A percentile compares a stretch with the other conserved stretches of the same genome.
Conservation (phyloP, 1,284 basidiomycete species). For the Marasmius oreades region DNA sequence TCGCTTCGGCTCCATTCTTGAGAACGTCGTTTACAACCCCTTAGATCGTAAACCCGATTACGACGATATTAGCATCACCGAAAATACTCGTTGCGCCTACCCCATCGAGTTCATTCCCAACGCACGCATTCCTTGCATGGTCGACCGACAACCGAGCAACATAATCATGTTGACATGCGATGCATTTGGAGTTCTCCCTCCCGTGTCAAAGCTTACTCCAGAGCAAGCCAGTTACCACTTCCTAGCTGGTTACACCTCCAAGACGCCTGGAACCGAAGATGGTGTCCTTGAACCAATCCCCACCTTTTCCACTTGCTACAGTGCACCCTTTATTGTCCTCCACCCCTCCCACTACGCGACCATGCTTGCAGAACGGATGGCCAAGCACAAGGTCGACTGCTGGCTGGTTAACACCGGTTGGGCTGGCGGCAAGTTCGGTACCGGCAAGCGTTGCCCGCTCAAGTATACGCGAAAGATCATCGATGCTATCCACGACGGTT, state of each 20-base stretch:
- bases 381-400: constrained; percentile 87
- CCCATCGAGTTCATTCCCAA: constrained; percentile 97
- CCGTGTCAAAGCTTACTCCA: constrained; percentile 89
- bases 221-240: constrained; percentile 98
- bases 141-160: constrained; percentile 85
- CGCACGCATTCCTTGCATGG: constrained; percentile 88
- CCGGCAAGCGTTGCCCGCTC: constrained; percentile 90
- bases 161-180: constrained; percentile 99
- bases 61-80: constrained; percentile 94
- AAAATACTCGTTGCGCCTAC: constrained; percentile 99
- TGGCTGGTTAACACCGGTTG: constrained; percentile 99
- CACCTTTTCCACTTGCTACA: constrained; percentile 99
- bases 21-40: constrained; percentile 99
- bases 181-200: constrained; percentile 97
- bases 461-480: constrained; percentile 96
- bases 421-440: constrained; percentile 93
- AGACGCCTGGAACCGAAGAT: constrained; percentile 97
- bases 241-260: constrained; percentile 95
- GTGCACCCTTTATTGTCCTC: constrained; percentile 97
- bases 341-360: constrained; percentile 93
- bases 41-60: constrained; percentile 86
- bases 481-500: constrained; percentile 95
- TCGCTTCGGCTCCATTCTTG: constrained; percentile 93
- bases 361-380: constrained; percentile 97
- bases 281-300: constrained; percentile 98